These are phyloP conservation scores for Botrytis pseudocinerea DNA, from an alignment of 2,329 filamentous ascomycete genomes.

Conservation along the genomic window DNA sequence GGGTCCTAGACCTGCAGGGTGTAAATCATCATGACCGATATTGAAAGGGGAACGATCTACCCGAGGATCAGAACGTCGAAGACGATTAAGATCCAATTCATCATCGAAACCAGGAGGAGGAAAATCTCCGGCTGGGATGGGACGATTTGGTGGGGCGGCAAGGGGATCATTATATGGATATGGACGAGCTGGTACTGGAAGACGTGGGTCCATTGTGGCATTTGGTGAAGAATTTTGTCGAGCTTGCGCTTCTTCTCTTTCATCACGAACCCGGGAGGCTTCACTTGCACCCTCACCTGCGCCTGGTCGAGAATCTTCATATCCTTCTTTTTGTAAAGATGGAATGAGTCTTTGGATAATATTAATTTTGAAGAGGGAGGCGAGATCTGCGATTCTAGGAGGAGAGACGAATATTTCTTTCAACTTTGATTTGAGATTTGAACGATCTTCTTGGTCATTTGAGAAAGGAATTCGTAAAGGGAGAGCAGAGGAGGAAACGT, in stretches of 20 bases:
- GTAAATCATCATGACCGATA: constrained; percentile 83
- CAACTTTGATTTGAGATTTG: constrained; percentile 50
- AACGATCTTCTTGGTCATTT: constrained; percentile 54
- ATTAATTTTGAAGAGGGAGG: constrained; percentile 70
- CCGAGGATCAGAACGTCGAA: constrained; percentile 49
- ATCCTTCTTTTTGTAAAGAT: constrained; percentile 73
- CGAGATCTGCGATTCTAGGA: constrained; percentile 66
- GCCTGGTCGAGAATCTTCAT: constrained; percentile 49
- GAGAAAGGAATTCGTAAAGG: constrained; percentile 55
- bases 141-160: constrained; percentile 59
- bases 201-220: constrained; percentile 41
- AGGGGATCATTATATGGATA: constrained; percentile 69
- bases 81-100: constrained; percentile 78
- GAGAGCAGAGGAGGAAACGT: constrained; percentile 60
- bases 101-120: constrained; percentile 91
- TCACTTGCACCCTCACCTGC: constrained; percentile 42
- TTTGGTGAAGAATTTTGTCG: constrained; percentile 45
- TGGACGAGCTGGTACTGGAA: constrained; percentile 63
- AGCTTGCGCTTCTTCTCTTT: constrained; percentile 46
- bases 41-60: constrained; percentile 57
- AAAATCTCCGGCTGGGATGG: constrained; percentile 71
- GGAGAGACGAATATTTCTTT: constrained; percentile 72
- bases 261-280: constrained; percentile 45
- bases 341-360: constrained; percentile 85
- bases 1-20: constrained; percentile 83